Conservation (phyloP, 129 eudicot genomes). For the Mikania micrantha region DNA sequence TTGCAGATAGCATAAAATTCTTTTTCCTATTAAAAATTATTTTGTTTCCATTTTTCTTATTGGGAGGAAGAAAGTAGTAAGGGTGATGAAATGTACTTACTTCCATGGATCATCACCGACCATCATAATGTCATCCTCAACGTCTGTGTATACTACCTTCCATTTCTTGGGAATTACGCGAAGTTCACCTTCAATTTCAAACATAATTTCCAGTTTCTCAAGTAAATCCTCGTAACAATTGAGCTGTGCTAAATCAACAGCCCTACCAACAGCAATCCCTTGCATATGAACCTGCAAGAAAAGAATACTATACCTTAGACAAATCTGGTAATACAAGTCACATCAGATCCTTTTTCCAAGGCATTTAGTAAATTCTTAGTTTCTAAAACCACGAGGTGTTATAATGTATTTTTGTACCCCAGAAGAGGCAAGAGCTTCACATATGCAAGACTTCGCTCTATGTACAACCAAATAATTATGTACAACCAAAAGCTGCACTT, state of each 20-base stretch:
- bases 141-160: conserved; percentile 92
- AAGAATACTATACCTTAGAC: background rate
- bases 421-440: background rate
- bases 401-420: no score
- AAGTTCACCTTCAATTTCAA: conserved; percentile 80
- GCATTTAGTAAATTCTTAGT: background rate
- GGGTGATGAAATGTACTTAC: conserved; percentile 41
- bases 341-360: background rate
- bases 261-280: conserved; percentile 96
- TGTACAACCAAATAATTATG: background rate
- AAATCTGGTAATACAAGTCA: background rate
- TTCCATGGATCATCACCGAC: conserved; percentile 99
- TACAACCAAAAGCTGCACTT: background rate
- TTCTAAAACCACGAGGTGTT: background rate
- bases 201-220: conserved; percentile 76
- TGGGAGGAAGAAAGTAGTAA: background rate
- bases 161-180: conserved; percentile 61
- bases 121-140: conserved; percentile 94
- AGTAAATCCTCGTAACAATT: conserved; percentile 66
- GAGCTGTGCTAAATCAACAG: conserved; percentile 72
- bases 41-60: background rate
- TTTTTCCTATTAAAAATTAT: background rate
- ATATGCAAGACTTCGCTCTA: background rate
- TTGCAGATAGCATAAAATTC: no score
- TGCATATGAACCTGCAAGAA: conserved; percentile 88